phyloP scores from a whole-genome alignment of 257 asterid species.

The Pogostemon cablin region DNA sequence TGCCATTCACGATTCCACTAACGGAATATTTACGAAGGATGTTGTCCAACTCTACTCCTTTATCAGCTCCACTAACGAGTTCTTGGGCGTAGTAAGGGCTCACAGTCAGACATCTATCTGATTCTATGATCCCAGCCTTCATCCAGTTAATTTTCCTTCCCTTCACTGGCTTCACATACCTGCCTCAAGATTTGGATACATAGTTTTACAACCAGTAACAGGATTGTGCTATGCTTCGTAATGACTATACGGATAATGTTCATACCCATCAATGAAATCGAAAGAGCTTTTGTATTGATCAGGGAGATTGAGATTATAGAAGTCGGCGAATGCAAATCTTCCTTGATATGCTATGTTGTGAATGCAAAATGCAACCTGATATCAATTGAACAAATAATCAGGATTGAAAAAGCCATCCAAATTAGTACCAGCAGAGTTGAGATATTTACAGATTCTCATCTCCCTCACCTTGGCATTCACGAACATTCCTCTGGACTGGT shows the following conservation, averaged over 20 bases:
- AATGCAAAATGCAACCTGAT: conserved; percentile 88
- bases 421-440: background rate
- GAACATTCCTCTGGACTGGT: conserved; percentile 87
- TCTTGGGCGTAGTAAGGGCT: conserved; percentile 91
- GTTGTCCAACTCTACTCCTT: conserved; percentile 86
- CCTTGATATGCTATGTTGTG: conserved; percentile 99
- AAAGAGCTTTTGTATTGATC: conserved; percentile 77
- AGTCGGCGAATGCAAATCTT: conserved; percentile 79
- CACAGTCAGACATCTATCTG: conserved; percentile 70
- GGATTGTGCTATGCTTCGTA: background rate
- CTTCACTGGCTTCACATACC: conserved; percentile 74
- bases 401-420: background rate
- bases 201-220: conserved; percentile 9
- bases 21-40: conserved; percentile 51
- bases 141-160: conserved; percentile 98
- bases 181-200: conserved; percentile 37
- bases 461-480: conserved; percentile 64
- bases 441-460: background rate
- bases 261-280: conserved; percentile 93
- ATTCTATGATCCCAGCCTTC: conserved; percentile 88
- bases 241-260: conserved; percentile 1
- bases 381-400: conserved; percentile 11
- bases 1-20: conserved; percentile 79
- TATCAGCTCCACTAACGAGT: conserved; percentile 69
- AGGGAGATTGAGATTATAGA: conserved; percentile 77